A percentile compares a stretch with the other conserved stretches of the same genome.
phyloP scores from a whole-genome alignment of 331 rosid genomes.

The Pyrus hybrid region DNA sequence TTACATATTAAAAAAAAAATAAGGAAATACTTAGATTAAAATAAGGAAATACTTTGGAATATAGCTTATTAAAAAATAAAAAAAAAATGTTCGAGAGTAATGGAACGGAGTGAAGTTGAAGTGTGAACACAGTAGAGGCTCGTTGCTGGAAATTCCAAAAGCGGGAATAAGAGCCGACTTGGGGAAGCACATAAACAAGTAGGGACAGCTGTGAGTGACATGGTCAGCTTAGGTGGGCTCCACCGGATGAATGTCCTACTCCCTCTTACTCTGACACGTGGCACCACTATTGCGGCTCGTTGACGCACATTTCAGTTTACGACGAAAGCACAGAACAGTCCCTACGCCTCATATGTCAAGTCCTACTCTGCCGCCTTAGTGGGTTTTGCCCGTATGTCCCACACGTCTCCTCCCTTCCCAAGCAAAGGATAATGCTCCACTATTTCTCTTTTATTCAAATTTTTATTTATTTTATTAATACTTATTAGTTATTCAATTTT shows the following conservation, averaged over 20 bases:
- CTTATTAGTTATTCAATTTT: background rate
- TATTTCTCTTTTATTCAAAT: no score
- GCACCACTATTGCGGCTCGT: conserved; percentile 25
- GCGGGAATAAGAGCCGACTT: background rate
- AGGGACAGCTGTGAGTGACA: conserved; percentile 5
- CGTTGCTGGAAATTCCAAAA: background rate
- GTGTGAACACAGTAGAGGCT: background rate
- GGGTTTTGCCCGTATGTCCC: conserved; percentile 19
- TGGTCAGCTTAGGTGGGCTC: conserved; percentile 36
- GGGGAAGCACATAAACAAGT: background rate
- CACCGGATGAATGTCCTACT: background rate
- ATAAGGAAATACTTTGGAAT: no score
- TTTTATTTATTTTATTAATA: no score
- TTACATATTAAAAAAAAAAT: no score
- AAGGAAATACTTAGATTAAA: no score
- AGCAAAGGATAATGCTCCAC: conserved; percentile 34
- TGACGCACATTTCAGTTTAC: conserved; percentile 40
- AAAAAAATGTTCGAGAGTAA: no score
- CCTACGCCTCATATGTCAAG: background rate
- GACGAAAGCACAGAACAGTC: conserved; percentile 28
- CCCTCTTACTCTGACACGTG: conserved; percentile 28
- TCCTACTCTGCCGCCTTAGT: conserved; percentile 17
- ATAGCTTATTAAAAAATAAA: no score
- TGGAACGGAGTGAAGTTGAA: background rate
- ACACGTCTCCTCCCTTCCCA: conserved; percentile 31